Base-by-base conservation (phyloP, 2,329 filamentous ascomycete genomes). In the Pseudogymnoascus sp. region DNA sequence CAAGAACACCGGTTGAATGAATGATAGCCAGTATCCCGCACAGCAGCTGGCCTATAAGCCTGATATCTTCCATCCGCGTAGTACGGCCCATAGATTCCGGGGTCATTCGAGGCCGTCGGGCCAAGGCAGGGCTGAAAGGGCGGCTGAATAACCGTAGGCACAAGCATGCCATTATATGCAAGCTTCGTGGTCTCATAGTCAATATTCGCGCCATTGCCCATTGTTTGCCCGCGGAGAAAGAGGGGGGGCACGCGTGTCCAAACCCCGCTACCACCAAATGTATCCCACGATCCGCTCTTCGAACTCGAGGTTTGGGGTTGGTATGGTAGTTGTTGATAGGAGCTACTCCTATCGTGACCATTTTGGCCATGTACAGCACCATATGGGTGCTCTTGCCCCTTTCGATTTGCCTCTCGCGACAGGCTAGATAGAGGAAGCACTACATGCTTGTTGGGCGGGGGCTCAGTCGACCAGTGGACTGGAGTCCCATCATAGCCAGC, bases 401-500 rank as follows among this genome's bases (percentile, higher is more conserved):
- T 57, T 57, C 50, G 28, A 57, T 57, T 57, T 35, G 50, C 28
- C 11, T 35, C 50, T 33, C 50, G 50, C 28, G 50, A 10, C 7
- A 57, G n/a, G 21, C 50, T 70, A 19, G 78, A 76, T 28, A 82
- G 76, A 35, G 90, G 87, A 28, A 96, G 79, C 19, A 95, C 80
- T 73, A 96, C 85, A 73, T 96, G 92, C 76, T 97, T 97, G 57
- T 86, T 79, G 1, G 90, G 87, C 38, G 90, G 90, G 5, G 88
- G 88, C 38, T 89, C 89, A 36, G 87, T 85, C 9, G 83, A 85
- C 69, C 88, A 85, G 71, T 91, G 88, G 21, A 87, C 82, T 1
- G 87, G 86, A 4, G 90, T 90, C 33, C 90, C 91, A 80, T 97
- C 93, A 72, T 96, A 97, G 10, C 91, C 92, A 62, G 90, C 91